phyloP scores from a whole-genome alignment of 495 filamentous ascomycete species.

The Aspergillus haitiensis region DNA sequence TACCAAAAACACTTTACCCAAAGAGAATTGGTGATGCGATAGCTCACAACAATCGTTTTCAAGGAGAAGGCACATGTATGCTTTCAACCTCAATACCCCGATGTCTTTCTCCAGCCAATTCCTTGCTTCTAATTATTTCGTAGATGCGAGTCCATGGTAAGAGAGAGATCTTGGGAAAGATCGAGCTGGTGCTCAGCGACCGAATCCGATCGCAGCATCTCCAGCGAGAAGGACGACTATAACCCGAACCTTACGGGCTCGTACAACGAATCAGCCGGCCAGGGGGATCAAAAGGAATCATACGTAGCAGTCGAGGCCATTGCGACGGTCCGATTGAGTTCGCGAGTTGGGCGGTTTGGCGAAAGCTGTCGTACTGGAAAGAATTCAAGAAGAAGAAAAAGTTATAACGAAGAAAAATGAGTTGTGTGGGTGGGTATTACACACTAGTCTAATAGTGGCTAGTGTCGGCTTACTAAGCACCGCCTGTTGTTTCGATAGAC shows the following conservation, averaged over 20 bases:
- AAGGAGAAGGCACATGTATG: conserved; percentile 63
- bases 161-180: conserved; percentile 62
- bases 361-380: conserved; percentile 41
- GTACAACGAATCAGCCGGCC: conserved; percentile 44
- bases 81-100: conserved; percentile 82
- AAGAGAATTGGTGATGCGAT: conserved; percentile 28
- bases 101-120: conserved; percentile 51
- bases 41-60: conserved; percentile 73
- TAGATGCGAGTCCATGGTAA: conserved; percentile 32
- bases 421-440: conserved; percentile 36
- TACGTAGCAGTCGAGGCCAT: conserved; percentile 63
- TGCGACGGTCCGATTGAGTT: conserved; percentile 44
- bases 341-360: conserved; percentile 44
- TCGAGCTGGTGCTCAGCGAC: conserved; percentile 75
- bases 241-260: conserved; percentile 57
- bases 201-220: conserved; percentile 46
- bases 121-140: conserved; percentile 39
- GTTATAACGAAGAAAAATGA: conserved; percentile 29
- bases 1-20: conserved; percentile 23
- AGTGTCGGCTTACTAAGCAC: neutral
- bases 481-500: conserved; percentile 16
- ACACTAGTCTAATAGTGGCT: conserved; percentile 26
- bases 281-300: conserved; percentile 47
- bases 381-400: conserved; percentile 33
- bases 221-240: conserved; percentile 81